A percentile compares a stretch with the other conserved stretches of the same genome.
Conservation (phyloP, 345 rosid species). For the Lepidium didymum region DNA sequence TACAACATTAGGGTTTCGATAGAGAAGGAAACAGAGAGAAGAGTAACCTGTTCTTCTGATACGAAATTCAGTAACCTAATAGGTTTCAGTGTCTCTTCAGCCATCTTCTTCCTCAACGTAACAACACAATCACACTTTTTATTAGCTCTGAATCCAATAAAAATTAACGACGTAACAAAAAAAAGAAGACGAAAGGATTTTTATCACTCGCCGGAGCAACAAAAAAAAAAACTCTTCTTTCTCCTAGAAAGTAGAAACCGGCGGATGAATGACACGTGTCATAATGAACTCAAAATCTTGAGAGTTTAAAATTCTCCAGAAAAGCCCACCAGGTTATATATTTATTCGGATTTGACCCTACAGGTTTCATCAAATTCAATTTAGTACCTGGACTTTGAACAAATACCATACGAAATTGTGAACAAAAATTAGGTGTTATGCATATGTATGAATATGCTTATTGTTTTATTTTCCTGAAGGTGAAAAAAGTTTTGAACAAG, state of each 20-base stretch:
- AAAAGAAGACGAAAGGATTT: too few relatives aligned
- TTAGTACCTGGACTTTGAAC: background rate
- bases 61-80: constrained; percentile 79
- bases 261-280: background rate
- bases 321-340: background rate
- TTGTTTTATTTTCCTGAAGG: background rate
- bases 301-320: background rate
- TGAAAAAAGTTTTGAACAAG: background rate
- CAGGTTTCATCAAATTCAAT: background rate
- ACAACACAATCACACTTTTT: background rate
- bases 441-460: background rate
- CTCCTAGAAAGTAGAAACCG: background rate
- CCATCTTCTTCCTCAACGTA: constrained; percentile 42
- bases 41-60: constrained; percentile 73
- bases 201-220: background rate
- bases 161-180: too few relatives aligned
- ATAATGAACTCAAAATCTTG: background rate
- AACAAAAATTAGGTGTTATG: background rate
- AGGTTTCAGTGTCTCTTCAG: constrained; percentile 50
- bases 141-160: too few relatives aligned
- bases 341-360: background rate
- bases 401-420: too few relatives aligned
- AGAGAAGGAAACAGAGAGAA: background rate
- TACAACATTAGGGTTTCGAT: background rate
- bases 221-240: background rate